Percentiles rank a stretch among this genome's conserved stretches.
These are phyloP conservation scores for Kalanchoe fedtschenkoi DNA, from an alignment of 164 flowering plant species.

Conservation along the genomic window DNA sequence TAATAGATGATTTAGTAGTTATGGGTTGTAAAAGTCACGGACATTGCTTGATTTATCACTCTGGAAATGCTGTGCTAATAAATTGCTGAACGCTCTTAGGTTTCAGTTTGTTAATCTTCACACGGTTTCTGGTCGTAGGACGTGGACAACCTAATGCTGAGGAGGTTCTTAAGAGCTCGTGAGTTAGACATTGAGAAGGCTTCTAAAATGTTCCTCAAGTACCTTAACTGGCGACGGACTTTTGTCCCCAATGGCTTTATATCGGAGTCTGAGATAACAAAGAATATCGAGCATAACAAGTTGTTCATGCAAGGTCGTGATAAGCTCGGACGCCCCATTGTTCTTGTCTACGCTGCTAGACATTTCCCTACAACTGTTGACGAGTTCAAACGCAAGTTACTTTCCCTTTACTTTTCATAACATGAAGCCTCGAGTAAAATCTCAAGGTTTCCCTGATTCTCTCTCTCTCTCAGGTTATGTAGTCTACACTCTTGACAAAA, in stretches of 20 bases:
- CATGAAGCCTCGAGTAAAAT: background rate
- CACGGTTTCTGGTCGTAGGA: constrained; percentile 28
- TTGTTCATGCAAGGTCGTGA: constrained; percentile 66
- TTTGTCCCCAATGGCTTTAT: constrained; percentile 55
- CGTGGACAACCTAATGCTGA: constrained; percentile 53
- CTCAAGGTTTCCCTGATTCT: background rate
- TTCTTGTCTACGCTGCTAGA: constrained; percentile 31
- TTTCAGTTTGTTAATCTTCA: background rate
- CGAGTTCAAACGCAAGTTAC: constrained; percentile 59
- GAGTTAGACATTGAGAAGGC: constrained; percentile 73
- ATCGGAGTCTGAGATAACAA: constrained; percentile 43
- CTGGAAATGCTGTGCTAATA: background rate
- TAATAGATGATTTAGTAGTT: too few relatives aligned
- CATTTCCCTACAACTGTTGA: constrained; percentile 53
- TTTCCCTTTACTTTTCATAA: background rate
- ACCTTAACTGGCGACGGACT: constrained; percentile 51
- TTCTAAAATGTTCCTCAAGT: constrained; percentile 47
- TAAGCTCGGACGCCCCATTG: constrained; percentile 54
- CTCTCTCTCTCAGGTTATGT: constrained; percentile 44
- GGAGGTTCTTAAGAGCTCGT: constrained; percentile 85
- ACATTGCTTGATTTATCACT: background rate
- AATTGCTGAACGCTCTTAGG: too few relatives aligned
- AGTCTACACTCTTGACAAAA: constrained; percentile 50
- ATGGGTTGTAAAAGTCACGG: too few relatives aligned
- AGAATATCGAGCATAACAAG: constrained; percentile 63